phyloP scores from a whole-genome alignment of 2,329 filamentous ascomycete species.

The Talaromyces sp. region DNA sequence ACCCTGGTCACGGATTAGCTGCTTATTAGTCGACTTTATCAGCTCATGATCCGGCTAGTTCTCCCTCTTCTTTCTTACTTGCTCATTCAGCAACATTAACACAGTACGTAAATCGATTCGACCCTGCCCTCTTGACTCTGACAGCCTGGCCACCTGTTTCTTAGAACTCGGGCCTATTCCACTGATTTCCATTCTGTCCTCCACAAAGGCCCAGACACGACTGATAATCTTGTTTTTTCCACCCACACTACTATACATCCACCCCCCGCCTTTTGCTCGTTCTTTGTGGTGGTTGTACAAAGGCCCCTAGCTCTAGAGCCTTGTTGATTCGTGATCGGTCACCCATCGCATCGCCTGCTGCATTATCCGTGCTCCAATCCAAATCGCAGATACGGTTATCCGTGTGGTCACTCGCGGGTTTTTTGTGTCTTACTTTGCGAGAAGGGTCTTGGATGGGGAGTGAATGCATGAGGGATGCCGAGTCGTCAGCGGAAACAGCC shows the following conservation, averaged over 20 bases:
- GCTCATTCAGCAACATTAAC: background rate
- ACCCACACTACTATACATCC: background rate
- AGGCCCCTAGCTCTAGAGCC: background rate
- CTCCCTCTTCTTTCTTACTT: background rate
- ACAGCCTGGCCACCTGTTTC: background rate
- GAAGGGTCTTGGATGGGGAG: background rate
- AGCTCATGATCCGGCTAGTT: background rate
- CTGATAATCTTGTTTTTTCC: background rate
- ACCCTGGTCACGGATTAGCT: background rate
- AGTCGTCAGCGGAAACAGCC: constrained; percentile 19
- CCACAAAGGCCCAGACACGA: background rate
- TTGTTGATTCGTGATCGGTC: background rate
- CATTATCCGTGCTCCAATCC: background rate
- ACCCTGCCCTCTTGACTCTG: background rate
- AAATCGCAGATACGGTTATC: background rate
- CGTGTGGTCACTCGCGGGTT: background rate
- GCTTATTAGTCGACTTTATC: background rate
- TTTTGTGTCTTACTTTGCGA: background rate
- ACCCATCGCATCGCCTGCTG: background rate
- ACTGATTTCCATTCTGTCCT: background rate
- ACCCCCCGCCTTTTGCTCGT: background rate
- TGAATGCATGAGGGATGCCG: constrained; percentile 14
- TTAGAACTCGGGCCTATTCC: background rate
- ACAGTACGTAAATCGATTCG: background rate
- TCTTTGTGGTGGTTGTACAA: constrained; percentile 7